Evolutionary conservation across 2,329 filamentous ascomycete species (phyloP), one percentile per base, ranked within the genome.

Genomic region (Diplodia corticola): DNA sequence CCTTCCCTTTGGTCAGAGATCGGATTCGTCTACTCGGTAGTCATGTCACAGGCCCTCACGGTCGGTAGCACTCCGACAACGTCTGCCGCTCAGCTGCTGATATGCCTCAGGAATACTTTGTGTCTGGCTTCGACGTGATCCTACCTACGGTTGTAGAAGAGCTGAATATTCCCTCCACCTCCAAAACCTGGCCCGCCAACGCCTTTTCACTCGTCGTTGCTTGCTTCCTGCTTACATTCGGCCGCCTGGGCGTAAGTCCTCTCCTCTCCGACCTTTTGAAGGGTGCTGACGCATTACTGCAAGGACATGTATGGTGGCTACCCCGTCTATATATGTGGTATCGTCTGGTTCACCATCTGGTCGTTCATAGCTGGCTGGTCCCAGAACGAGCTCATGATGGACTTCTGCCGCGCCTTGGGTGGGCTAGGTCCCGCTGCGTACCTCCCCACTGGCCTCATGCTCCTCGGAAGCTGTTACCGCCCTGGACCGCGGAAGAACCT

Each of bases 121-220:
- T 94, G 60, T 90, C 88, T 54, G 92, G 92, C 35, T 95, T 93
- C 72, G 86, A 83, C 67, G 80, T 88, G 67, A 78, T 94, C 28
- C 77, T 93, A 0, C 91, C 91, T 0, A 86, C 86, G 0, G 76
- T 95, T 3, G 81, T 86, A 12, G 73, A 76, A 12, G 83, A 86
- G 1, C 82, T 95, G 4, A 20, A 55, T 46, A 92, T 95, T 48
- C 86, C 90, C 0, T 83, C 88, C 51, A 85, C 88, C 44, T 87
- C 89, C 5, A 79, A 79, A 1, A 84, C 84, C 15, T 85, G 83
- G 83, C 83, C 84, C 1, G 80, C 83, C 0, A 83, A 78, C 24
- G 81, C 81, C n/a, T 80, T 85, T 50, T 82, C 82, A 0, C 76
- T 85, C 4, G 81, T 81, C 2, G 78, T 83, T 5, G 80, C 80